These are phyloP conservation scores for Rubia yunnanensis DNA, from an alignment of 257 asterid species.

Conservation along the genomic window DNA sequence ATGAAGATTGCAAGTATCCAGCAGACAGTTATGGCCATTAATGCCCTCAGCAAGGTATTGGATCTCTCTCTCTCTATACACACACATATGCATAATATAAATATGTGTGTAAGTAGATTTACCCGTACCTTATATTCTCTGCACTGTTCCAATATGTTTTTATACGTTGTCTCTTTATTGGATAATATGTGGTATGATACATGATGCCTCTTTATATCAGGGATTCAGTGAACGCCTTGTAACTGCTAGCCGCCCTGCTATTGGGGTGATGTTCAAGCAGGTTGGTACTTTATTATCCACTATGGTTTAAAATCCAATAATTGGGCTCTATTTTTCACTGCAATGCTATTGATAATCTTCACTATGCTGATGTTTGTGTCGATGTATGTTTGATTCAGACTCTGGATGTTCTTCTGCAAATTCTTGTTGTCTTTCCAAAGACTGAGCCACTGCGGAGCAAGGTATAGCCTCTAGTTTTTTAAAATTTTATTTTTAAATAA, in stretches of 20 bases:
- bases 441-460: constrained; percentile 63
- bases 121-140: neutral
- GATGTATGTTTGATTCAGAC: constrained; percentile 26
- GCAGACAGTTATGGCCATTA: constrained; percentile 82
- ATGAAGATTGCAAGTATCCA: constrained; percentile 51
- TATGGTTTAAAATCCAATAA: neutral
- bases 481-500: too few relatives aligned
- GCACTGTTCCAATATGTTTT: neutral
- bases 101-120: too few relatives aligned
- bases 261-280: constrained; percentile 93
- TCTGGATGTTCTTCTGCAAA: constrained; percentile 55
- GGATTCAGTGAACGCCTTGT: constrained; percentile 94
- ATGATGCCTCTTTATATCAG: constrained; percentile 35
- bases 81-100: too few relatives aligned
- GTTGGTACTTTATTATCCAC: constrained; percentile 23
- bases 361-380: neutral
- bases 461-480: constrained; percentile 37
- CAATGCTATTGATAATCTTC: neutral
- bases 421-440: constrained; percentile 82
- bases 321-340: neutral
- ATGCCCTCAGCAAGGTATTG: constrained; percentile 93
- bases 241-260: constrained; percentile 81
- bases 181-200: constrained; percentile 3
- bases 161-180: neutral
- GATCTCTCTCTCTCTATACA: constrained; percentile 6